Evolutionary conservation across 2,329 filamentous ascomycete genomes (phyloP), one percentile per base, ranked within the genome.

Genomic region (Hansfordia pulvinata): DNA sequence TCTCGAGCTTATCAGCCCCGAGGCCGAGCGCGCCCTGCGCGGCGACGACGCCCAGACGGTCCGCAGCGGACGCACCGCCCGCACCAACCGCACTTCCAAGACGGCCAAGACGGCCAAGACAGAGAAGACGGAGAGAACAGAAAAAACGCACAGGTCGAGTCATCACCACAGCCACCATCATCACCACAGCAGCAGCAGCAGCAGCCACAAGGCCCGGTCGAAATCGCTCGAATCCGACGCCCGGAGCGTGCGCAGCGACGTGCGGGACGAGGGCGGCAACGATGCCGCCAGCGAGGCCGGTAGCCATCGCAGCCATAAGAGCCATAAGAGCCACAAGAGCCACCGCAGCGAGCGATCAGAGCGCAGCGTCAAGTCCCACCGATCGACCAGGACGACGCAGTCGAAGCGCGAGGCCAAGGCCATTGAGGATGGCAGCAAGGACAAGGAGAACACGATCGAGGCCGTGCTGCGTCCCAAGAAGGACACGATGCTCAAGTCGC

Each of bases 1-100:
- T 25, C 39, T 64, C 14, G 68, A 73, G 44, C 56, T 72, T 32
- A 72, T 73, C 39, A 70, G 62, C 25, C 67, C 66, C 3, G 50
- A 58, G 41, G 68, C 68, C 5, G 57, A 66, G 30, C 57, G 57
- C 7, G 60, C 58, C 10, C 54, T 58, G 4, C 44, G 52, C 8
- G 38, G 38, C 23, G 56, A 62, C 29, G 47, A 58, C 16, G 45
- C 44, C 28, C 38, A 38, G 30, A 41, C 40, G 5, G 40, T 40
- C 23, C 40, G 42, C 4, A 48, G 43, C 19, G 27, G 27, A 23
- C 39, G 44, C 11, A 49, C 46, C 4, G 27, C 27, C 25, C 39
- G 44, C 11, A 49, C 46, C 4, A 37, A 34, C 26, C 39, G 43
- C 8, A 15, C 14, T 8, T 24, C 23, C 11, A 24, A 16, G 27